Conservation (phyloP, 192 early-diverging fungal species). For the Backusella australiensis region DNA sequence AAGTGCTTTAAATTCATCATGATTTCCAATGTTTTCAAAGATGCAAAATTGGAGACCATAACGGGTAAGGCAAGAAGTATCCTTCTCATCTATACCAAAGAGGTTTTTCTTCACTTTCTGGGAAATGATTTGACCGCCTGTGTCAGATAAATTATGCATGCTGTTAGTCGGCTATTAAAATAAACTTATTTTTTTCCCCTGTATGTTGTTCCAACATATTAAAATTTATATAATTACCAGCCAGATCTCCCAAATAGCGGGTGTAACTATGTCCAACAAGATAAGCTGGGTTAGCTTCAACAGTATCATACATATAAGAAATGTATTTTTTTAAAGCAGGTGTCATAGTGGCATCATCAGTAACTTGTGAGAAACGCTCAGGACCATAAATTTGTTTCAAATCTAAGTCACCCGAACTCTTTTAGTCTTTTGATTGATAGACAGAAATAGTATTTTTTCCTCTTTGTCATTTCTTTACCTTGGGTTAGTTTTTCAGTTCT, state of each 20-base stretch:
- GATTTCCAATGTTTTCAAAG: slow-evolving; percentile 48
- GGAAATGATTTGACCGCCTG: slow-evolving; percentile 49
- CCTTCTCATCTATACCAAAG: slow-evolving; percentile 39
- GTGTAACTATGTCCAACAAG: slow-evolving; percentile 53
- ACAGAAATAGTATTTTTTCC: neutral
- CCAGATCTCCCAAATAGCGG: slow-evolving; percentile 56
- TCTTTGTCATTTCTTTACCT: neutral
- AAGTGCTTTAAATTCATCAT: slow-evolving; percentile 43
- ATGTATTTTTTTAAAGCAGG: slow-evolving; percentile 51
- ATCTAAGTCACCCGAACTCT: slow-evolving; percentile 16
- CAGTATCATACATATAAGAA: slow-evolving; percentile 40
- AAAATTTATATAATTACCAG: neutral
- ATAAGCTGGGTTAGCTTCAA: slow-evolving; percentile 40
- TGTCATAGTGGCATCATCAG: slow-evolving; percentile 29
- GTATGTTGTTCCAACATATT: no score
- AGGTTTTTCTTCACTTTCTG: slow-evolving; percentile 48
- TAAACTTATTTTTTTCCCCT: neutral
- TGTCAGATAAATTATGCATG: neutral
- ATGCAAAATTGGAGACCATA: slow-evolving; percentile 48
- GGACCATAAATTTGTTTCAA: slow-evolving; percentile 47
- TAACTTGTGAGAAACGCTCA: slow-evolving; percentile 33
- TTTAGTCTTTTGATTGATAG: neutral
- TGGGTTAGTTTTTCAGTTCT: slow-evolving; percentile 37
- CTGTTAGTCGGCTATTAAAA: neutral
- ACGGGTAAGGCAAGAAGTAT: slow-evolving; percentile 26